A percentile compares a stretch with the other conserved stretches of the same genome.
Evolutionary conservation across 202 grass and related monocot species (phyloP).

Genomic region (Carex sylvatica): DNA sequence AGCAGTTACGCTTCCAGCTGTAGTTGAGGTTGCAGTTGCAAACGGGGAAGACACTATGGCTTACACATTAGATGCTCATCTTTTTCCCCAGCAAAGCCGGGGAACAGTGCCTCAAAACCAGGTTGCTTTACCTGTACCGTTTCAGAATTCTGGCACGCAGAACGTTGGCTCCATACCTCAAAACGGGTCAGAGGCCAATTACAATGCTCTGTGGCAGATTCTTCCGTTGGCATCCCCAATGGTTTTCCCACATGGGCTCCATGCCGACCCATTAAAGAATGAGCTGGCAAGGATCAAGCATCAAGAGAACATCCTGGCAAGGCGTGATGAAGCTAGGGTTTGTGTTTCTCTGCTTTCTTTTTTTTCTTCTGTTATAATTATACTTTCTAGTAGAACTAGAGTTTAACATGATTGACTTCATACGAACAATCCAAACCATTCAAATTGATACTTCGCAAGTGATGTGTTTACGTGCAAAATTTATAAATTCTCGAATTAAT

Average conservation of each 20-base stretch:
- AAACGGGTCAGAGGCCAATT: not conserved
- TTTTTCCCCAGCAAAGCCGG: not conserved
- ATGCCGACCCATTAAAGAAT: conserved; percentile 68
- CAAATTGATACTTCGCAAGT: too few relatives aligned
- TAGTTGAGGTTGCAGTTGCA: not conserved
- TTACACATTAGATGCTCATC: not conserved
- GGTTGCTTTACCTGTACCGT: not conserved
- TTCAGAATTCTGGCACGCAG: not conserved
- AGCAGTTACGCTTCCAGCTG: not conserved
- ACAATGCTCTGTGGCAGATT: conserved; percentile 33
- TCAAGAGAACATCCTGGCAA: conserved; percentile 36
- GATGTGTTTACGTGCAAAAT: too few relatives aligned
- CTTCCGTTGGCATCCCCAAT: conserved; percentile 54
- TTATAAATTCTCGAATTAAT: too few relatives aligned
- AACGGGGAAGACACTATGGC: not conserved
- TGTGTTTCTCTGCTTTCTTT: conserved; percentile 30
- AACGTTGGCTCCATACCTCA: too few relatives aligned
- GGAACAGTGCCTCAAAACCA: not conserved
- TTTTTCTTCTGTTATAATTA: conserved; percentile 27
- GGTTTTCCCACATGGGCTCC: conserved; percentile 55
- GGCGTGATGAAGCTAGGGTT: conserved; percentile 12
- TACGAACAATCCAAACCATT: too few relatives aligned
- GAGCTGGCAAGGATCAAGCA: conserved; percentile 66
- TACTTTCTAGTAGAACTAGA: too few relatives aligned
- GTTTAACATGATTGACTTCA: too few relatives aligned